Conservation (phyloP, 345 rosid genomes). For the Garcia nutans region DNA sequence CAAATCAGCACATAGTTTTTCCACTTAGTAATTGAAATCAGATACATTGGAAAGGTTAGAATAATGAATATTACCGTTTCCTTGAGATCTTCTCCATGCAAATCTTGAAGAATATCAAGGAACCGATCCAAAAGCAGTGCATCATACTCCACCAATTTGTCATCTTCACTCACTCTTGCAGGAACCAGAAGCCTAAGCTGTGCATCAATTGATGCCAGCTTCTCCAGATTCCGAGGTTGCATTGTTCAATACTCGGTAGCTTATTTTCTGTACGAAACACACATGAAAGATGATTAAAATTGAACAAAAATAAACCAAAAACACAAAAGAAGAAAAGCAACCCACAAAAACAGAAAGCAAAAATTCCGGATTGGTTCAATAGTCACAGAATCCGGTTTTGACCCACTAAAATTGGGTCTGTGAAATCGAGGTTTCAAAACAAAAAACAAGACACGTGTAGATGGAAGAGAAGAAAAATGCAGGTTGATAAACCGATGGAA, state of each 20-base stretch:
- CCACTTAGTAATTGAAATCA: background rate
- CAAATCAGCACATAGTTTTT: background rate
- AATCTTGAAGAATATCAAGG: conserved; percentile 90
- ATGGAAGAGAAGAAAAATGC: background rate
- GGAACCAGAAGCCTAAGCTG: conserved; percentile 87
- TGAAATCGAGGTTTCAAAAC: conserved; percentile 2
- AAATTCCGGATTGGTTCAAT: conserved; percentile 2
- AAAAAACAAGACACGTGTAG: background rate
- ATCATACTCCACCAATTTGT: conserved; percentile 90
- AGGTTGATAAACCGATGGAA: background rate
- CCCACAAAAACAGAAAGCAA: background rate
- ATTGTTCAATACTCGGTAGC: conserved; percentile 18
- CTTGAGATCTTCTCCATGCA: conserved; percentile 93
- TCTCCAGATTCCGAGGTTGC: conserved; percentile 57
- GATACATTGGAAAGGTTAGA: background rate
- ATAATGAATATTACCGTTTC: conserved; percentile 56
- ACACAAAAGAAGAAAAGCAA: background rate
- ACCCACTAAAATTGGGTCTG: conserved; percentile 15
- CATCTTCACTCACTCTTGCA: conserved; percentile 86
- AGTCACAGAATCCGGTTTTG: conserved; percentile 11
- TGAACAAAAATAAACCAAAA: background rate
- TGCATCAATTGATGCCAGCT: conserved; percentile 93
- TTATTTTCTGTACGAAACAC: conserved; percentile 20
- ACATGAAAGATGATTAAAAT: background rate
- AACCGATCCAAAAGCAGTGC: conserved; percentile 93